Percentiles rank a stretch among this genome's conserved stretches.
Evolutionary conservation across 495 filamentous ascomycete species (phyloP).

Genomic region (Aspergillus incahuasiensis): DNA sequence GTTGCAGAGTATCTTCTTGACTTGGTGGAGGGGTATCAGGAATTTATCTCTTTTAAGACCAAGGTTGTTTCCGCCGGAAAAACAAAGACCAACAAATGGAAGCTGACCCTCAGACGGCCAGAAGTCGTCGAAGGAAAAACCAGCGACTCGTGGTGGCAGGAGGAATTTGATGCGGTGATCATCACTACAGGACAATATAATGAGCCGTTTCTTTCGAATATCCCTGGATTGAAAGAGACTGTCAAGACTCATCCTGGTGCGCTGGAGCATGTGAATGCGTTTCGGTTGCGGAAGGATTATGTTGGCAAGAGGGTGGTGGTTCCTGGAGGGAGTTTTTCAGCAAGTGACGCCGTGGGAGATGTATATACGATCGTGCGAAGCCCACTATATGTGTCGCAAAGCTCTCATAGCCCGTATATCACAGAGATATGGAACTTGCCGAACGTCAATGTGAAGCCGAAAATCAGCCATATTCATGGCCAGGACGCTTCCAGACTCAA

Average conservation of each 20-base stretch:
- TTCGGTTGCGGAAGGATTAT: conserved; percentile 21
- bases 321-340: conserved; percentile 27
- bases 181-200: conserved; percentile 74
- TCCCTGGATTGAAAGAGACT: conserved; percentile 24
- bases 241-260: conserved; percentile 14
- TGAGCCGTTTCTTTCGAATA: conserved; percentile 58
- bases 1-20: conserved; percentile 23
- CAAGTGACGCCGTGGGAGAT: conserved; percentile 26
- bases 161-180: conserved; percentile 61
- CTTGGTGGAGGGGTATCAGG: conserved; percentile 18
- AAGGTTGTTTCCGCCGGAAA: conserved; percentile 28
- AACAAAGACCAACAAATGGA: conserved; percentile 17
- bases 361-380: conserved; percentile 23
- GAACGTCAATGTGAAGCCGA: conserved; percentile 18
- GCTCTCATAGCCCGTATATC: conserved; percentile 16
- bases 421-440: conserved; percentile 23
- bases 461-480: conserved; percentile 13
- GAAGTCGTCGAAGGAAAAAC: conserved; percentile 8
- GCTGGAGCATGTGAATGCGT: conserved; percentile 27
- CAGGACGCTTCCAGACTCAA: conserved; percentile 2
- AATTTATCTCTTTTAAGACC: conserved; percentile 25
- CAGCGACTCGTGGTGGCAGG: conserved; percentile 30
- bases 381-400: conserved; percentile 21
- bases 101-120: conserved; percentile 19
- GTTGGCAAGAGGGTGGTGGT: conserved; percentile 25